Base-by-base conservation (phyloP, 805 yeast genomes). In the Maudiozyma saulgeensis region DNA sequence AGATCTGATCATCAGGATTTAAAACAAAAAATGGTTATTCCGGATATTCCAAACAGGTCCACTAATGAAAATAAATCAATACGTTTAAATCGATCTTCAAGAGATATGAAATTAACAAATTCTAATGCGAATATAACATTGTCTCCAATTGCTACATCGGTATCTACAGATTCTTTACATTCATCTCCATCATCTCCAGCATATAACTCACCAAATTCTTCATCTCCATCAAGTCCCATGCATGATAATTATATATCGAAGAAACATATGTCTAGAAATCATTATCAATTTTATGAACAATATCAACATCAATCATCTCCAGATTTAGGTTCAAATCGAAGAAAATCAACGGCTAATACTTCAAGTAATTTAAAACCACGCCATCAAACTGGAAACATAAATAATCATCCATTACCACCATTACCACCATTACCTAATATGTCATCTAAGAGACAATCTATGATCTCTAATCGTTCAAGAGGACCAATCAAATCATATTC, bases 401-500 rank as follows among this genome's bases (percentile, higher is more conserved):
- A 40, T 13, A 21, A 39, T 16, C 21, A 21, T 6, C 40, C 44
- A 11, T 18, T 47, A 21, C 49, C 49, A 28, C 50, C 55, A 11
- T 46, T 61, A 43, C 68, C 68, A 7, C 61, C 61, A 2, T 43
- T 63, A 11, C 68, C 68, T 23, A 26, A 41, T 26, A 23, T 41
- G 19, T 13, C 32, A 21, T 23, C 31, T 11, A 41, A 41, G 25
- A 38, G 25, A 41, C 43, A 23, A 47, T 31, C 31, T 23, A 11
- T 47, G 23, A 12, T 13, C 6, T 23, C 18, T 21, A 26, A 25
- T 23, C 15, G 32, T 6, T 18, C 11, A 46, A 35, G 34, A 19
- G 6, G 48, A 23, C 56, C 55, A n/a, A 52, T 45, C 5, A 63
- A 63, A 51, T 63, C 68, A 5, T 57, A 55, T 39, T 62, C 67